These are phyloP conservation scores for Thalassia testudinum DNA, from an alignment of 116 monocot genomes.

Conservation along the genomic window DNA sequence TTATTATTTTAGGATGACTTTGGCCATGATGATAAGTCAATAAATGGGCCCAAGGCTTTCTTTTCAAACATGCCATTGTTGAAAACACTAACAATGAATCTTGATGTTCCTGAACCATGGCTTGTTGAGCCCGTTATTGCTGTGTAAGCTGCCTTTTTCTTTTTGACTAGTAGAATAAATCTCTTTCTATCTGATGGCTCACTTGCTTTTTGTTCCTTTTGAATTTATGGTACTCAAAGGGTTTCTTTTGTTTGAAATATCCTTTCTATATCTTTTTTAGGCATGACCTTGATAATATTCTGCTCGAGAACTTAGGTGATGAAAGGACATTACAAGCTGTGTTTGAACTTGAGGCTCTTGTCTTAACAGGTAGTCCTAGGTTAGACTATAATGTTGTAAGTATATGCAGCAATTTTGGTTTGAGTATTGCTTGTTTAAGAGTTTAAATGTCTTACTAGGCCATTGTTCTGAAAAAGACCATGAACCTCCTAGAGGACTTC, in stretches of 20 bases:
- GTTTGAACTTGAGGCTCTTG: constrained; percentile 95
- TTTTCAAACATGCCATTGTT: constrained; percentile 90
- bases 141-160: constrained; percentile 31
- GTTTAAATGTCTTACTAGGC: constrained; percentile 20
- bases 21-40: constrained; percentile 45
- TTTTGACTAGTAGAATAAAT: constrained; percentile 1
- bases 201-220: neutral
- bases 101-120: constrained; percentile 98
- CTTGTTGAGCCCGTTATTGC: constrained; percentile 89
- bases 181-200: neutral
- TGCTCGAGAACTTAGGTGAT: constrained; percentile 86
- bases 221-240: too few relatives aligned
- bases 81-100: constrained; percentile 96
- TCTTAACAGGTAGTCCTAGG: constrained; percentile 49
- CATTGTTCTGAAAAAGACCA: constrained; percentile 89
- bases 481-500: constrained; percentile 96
- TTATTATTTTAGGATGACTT: constrained; percentile 69
- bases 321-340: constrained; percentile 75
- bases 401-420: neutral
- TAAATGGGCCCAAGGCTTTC: constrained; percentile 83
- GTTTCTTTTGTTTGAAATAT: neutral
- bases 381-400: neutral
- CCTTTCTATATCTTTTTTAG: constrained; percentile 14
- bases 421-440: neutral
- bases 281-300: constrained; percentile 92